Base-by-base conservation (phyloP, 192 early-diverging fungal species). In the Borealophlyctis nickersoniae region DNA sequence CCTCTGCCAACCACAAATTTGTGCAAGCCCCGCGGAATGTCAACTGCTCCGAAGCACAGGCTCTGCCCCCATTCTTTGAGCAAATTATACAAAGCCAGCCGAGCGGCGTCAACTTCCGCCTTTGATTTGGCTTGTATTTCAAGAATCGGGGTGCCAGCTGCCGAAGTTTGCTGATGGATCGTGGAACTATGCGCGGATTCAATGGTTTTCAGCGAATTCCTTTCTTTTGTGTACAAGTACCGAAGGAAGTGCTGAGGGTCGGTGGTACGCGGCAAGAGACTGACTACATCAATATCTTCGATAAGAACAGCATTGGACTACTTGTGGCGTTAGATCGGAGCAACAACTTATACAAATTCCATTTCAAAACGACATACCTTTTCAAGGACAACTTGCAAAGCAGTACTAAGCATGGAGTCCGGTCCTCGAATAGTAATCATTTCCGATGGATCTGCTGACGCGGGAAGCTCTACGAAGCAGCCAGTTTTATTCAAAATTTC, bases 401-500 rank as follows among this genome's bases (percentile, higher is more conserved):
- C 95, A 29, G 77, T 72, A 31, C 78, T 75, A 31, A 96, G 72
- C 60, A 81, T 78, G 11, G 65, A 70, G 45, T 89, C 82, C 1
- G 91, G 83, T 16, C 96, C 96, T 56, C 91, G 86, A 31, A 98
- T 84, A 50, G 78, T 77, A 34, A 99, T 84, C 32, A 77, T 77
- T 16, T 95, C 91, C 4, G 85, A 86, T 4, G 86, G 69, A 55
- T 89, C 86, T 50, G 82, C 74, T 2, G 83, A 66, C 27, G 87
- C 62, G 2, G 95, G 91, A 32, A 99, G 79, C 36, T 86, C 84
- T 27, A 99, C 87, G 49, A 79, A 83, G 81, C 96, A 99, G 14
- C 91, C 94, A 29, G 91, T 95, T 0, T 81, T 75, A n/a, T 85
- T 83, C 48, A 93, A 73, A 52, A 99, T 90, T 49, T 96, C 94